Evolutionary conservation across 768 basidiomycete species (phyloP), one percentile per base, ranked within the genome.

Genomic region (Hemileccinum impolitum): DNA sequence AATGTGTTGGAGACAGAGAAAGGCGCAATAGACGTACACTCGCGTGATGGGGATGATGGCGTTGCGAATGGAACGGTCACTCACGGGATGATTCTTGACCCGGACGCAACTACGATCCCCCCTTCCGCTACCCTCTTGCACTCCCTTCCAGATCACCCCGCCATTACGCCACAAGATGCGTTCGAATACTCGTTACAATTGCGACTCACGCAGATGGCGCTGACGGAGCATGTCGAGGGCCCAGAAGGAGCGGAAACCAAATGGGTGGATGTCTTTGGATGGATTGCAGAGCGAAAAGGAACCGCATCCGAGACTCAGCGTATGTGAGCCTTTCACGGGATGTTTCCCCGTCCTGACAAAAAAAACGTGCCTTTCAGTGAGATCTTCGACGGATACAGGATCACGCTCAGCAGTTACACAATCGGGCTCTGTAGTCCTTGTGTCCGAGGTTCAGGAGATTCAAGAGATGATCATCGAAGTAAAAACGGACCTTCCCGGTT

Each of bases 231-330:
- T 31, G 77, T 88, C 15, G 86, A 93, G 32, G 95, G 96, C 0
- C 77, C 92, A 0, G 91, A 94, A 58, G 80, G 82, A 35, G 94
- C 93, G 0, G 84, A 87, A 53, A 70, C 72, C 15, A 84, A 81
- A 48, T 94, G 92, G 81, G 72, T 92, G 14, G 90, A 92, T 23
- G 77, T 92, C 8, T 95, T 94, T 65, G 71, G 79, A 5, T 96
- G 89, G 87, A 84, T 93, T 60, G 84, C 92, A 0, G 85, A 84
- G 48, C 72, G 75, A 57, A 75, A 71, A 21, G 74, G 72, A 32
- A 57, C 58, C 0, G 48, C 45, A 25, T 56, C 63, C 10, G 66
- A 67, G 30, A 53, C 52, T 21, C 65, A 61, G 14, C 25, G 66
- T 69, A 47, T 41, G 67, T 50, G 40, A 11, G 36, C 30, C 21